Evolutionary conservation across 768 basidiomycete genomes (phyloP).

Genomic region (Suillus subluteus): DNA sequence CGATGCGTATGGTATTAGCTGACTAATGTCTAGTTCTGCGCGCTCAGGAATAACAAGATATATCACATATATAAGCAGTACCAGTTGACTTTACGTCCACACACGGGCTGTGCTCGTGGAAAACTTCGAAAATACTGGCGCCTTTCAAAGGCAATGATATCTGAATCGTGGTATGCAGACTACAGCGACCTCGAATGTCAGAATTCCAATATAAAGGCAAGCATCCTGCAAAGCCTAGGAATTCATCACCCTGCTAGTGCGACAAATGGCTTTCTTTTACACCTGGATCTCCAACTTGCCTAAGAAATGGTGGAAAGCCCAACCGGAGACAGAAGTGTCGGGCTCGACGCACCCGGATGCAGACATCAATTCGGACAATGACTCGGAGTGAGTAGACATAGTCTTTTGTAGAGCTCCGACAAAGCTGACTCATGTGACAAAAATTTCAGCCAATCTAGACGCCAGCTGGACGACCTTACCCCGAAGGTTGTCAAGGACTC

Average conservation of each 20-base stretch:
- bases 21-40: too few species aligned
- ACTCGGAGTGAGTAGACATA: background rate
- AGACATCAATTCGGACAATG: background rate
- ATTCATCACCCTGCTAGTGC: background rate
- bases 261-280: background rate
- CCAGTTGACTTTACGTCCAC: too few species aligned
- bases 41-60: too few species aligned
- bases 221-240: background rate
- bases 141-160: too few species aligned
- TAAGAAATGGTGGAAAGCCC: background rate
- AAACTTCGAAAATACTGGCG: too few species aligned
- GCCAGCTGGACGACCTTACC: slow-evolving; percentile 17
- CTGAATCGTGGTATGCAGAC: too few species aligned
- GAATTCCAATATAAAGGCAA: background rate
- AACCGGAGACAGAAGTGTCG: background rate
- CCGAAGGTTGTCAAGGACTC: slow-evolving; percentile 15
- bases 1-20: too few species aligned
- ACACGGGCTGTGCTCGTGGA: too few species aligned
- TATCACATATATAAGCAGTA: too few species aligned
- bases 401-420: background rate
- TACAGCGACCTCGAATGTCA: too few species aligned
- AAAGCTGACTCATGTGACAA: background rate
- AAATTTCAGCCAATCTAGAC: background rate
- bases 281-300: background rate
- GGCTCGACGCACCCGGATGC: background rate